A percentile compares a stretch with the other conserved stretches of the same genome.
Evolutionary conservation across 1,284 basidiomycete species (phyloP).

Genomic region (Tilletia walkeri): DNA sequence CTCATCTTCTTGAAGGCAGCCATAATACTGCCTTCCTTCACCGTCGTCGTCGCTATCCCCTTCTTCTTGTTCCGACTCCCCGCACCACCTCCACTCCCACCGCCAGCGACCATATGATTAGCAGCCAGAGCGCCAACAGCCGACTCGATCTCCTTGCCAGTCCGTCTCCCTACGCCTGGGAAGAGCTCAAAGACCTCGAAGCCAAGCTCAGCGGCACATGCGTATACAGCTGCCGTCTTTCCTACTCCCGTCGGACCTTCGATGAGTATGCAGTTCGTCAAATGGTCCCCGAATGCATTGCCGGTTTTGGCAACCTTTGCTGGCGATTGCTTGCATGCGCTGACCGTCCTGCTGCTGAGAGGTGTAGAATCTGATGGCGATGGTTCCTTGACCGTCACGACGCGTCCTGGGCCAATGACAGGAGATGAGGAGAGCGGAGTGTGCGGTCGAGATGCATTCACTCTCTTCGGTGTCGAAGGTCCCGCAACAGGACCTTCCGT

Average conservation of each 20-base stretch:
- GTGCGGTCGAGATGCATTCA: background rate
- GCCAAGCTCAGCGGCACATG: slow-evolving; percentile 65
- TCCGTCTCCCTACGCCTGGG: slow-evolving; percentile 80
- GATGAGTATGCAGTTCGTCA: slow-evolving; percentile 61
- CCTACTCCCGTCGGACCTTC: slow-evolving; percentile 64
- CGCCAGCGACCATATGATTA: slow-evolving; percentile 62
- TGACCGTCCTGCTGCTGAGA: too few relatives aligned
- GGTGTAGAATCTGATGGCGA: background rate
- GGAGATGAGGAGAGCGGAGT: background rate
- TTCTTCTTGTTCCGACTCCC: too few relatives aligned
- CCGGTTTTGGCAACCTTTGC: background rate
- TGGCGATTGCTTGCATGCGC: too few relatives aligned
- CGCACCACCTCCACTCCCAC: slow-evolving; percentile 39
- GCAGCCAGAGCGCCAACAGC: slow-evolving; percentile 88
- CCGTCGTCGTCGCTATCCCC: too few relatives aligned
- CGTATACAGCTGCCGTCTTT: slow-evolving; percentile 52
- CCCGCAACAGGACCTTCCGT: background rate
- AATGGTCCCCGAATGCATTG: slow-evolving; percentile 14
- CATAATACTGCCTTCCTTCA: too few relatives aligned
- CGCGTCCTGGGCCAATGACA: slow-evolving; percentile 37
- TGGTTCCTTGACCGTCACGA: background rate
- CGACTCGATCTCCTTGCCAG: slow-evolving; percentile 72
- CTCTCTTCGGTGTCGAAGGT: background rate
- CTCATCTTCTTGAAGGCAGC: too few relatives aligned
- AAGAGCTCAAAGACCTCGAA: slow-evolving; percentile 98